Base-by-base conservation (phyloP, 257 asterid species). In the Ajuga chamaepitys region DNA sequence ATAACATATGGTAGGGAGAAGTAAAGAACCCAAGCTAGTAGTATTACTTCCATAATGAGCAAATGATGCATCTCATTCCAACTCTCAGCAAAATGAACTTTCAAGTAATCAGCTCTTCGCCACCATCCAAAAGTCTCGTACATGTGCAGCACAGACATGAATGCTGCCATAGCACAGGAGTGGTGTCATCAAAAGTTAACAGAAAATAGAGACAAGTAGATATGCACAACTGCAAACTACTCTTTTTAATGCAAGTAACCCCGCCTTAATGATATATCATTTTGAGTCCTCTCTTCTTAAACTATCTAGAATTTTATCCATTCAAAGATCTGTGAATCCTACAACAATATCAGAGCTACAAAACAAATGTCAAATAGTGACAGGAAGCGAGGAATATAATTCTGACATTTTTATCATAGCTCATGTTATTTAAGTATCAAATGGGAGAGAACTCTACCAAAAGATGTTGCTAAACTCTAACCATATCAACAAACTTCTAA, bases 61-160 rank as follows among this genome's bases (percentile, higher is more conserved):
- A 94, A 82, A 85, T 94, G 99, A 75, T 94, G 99, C 99, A 94
- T 90, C 87, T 94, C 99, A 74, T 94, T 94, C 97, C 97, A 94
- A 83, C 99, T 94, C 82, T 94, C 99, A 41, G 99, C 99, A 79
- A 94, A 94, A 76, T 94, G 99, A 73, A 90, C 99, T 76, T 94
- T 85, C 85, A 94, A 68, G 81, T 94, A 94, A 76, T 94, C 99
- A 6, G 99, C 95, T 60, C 91, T 79, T 78, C 99, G 88, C 99
- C 99, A 94, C 99, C 96, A 94, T 50, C 99, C 99, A 74, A 94
- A 90, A 74, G 82, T 90, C 83, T 94, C 99, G 21, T 94, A 94
- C 95, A 88, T 41, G 83, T 94, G 99, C 68, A 94, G 86, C 66
- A 94, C 95, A 26, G 99, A 94, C 86, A 90, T 82, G 81, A 94